A percentile compares a stretch with the other conserved stretches of the same genome.
These are phyloP conservation scores for Emericellopsis atlantica DNA, from an alignment of 2,329 filamentous ascomycete species.

Conservation along the genomic window DNA sequence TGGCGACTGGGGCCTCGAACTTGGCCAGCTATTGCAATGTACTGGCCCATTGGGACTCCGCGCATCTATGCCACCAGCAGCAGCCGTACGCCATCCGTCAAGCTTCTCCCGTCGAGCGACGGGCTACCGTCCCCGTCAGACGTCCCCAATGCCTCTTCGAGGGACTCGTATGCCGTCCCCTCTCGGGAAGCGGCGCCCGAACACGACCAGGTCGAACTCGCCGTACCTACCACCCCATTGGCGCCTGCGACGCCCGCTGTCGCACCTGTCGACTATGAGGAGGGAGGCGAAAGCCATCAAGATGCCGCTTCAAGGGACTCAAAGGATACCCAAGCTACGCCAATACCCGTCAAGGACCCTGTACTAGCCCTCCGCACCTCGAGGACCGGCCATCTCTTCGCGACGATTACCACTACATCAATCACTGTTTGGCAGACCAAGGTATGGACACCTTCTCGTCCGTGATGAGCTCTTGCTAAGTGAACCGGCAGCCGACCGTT, in stretches of 20 bases:
- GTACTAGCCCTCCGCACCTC: slow-evolving; percentile 68
- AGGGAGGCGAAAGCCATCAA: slow-evolving; percentile 9
- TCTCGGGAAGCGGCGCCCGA: slow-evolving; percentile 7
- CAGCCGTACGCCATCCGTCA: slow-evolving; percentile 38
- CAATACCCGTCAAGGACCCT: slow-evolving; percentile 43
- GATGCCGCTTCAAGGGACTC: slow-evolving; percentile 6
- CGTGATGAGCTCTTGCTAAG: neutral
- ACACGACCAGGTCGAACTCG: slow-evolving; percentile 20
- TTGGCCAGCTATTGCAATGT: slow-evolving; percentile 45
- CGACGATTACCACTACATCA: slow-evolving; percentile 71
- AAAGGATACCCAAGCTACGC: slow-evolving; percentile 10
- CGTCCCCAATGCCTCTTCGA: neutral
- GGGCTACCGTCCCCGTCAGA: slow-evolving; percentile 28
- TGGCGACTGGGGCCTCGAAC: slow-evolving; percentile 8
- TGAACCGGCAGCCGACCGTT: slow-evolving; percentile 57
- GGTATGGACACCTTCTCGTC: slow-evolving; percentile 30
- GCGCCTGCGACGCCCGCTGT: slow-evolving; percentile 46
- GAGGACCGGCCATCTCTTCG: slow-evolving; percentile 70
- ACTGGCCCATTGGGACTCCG: slow-evolving; percentile 81
- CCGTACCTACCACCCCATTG: slow-evolving; percentile 29
- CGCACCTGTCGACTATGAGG: slow-evolving; percentile 42
- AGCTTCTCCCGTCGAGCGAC: slow-evolving; percentile 45
- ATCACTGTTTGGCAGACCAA: slow-evolving; percentile 96
- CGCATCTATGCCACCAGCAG: slow-evolving; percentile 71
- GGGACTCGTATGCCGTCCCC: slow-evolving; percentile 7